Evolutionary conservation across 257 asterid genomes (phyloP), one percentile per base, ranked within the genome.

Genomic region (Marsdenia floribunda): DNA sequence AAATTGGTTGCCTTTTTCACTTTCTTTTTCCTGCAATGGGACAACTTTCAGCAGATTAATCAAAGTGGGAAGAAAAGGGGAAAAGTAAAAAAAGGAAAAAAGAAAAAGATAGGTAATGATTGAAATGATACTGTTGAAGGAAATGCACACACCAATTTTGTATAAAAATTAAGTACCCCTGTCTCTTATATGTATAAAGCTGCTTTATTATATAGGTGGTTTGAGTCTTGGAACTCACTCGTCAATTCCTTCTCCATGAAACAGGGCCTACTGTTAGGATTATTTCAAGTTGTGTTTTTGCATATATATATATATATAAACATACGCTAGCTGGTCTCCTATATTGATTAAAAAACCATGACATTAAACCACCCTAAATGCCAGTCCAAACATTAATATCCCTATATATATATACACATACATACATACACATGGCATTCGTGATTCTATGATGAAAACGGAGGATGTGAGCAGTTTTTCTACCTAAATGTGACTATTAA

Each of bases 401-500:
- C 12, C 0, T 13, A 50, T 50, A 13, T 13, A 50, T 47, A 47
- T 47, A 47, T 47, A 47, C 6, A 47, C 6, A 47, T 47, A 47
- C 13, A 50, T 14, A 14, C n/a, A n/a, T n/a, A n/a, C n/a, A n/a
- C n/a, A n/a, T n/a, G n/a, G 89, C 87, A 95, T 95, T 81, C 97
- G 97, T 7, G 99, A 95, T 79, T 90, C 97, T 76, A 95, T 95
- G 98, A 81, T 95, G 85, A 92, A 82, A 75, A 88, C 99, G 24
- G 99, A 95, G 85, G 99, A 95, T 77, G 98, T 94, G 83, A 84
- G 93, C 76, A 71, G 65, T 63, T 66, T 68, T 66, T 59, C 22
- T 46, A 63, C 24, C 15, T 47, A 76, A 24, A 19, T 47, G 3
- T 13, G 47, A 5, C 22, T 60, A 21, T n/a, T 50, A n/a, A n/a